Percentiles rank a stretch among this genome's conserved stretches.
These are phyloP conservation scores for Cyclotella distinguenda DNA, from an alignment of 108 stramenopile genomes.

Conservation along the genomic window DNA sequence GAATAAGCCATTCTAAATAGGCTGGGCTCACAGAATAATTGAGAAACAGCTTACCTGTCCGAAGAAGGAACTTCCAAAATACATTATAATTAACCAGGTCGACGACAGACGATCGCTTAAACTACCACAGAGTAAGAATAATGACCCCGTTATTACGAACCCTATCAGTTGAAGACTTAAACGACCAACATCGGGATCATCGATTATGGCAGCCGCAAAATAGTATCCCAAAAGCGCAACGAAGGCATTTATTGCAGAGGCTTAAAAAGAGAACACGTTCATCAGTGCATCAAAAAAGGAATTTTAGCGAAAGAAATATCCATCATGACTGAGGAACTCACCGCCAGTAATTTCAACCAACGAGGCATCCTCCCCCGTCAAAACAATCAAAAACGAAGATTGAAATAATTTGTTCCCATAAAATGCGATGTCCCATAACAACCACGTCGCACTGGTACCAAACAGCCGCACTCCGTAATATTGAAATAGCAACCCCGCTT, in stretches of 20 bases:
- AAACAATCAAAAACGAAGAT: slow-evolving; percentile 54
- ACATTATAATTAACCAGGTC: slow-evolving; percentile 51
- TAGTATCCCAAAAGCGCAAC: slow-evolving; percentile 76
- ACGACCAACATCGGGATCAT: slow-evolving; percentile 57
- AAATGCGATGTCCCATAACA: slow-evolving; percentile 79
- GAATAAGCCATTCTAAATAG: neutral
- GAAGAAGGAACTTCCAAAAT: slow-evolving; percentile 66
- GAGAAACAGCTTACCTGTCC: slow-evolving; percentile 31
- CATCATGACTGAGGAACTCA: slow-evolving; percentile 1
- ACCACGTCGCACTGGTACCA: slow-evolving; percentile 63
- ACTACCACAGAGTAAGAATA: slow-evolving; percentile 63
- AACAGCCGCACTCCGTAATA: slow-evolving; percentile 68
- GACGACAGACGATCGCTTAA: slow-evolving; percentile 47
- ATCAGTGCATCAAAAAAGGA: neutral
- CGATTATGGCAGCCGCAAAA: slow-evolving; percentile 65
- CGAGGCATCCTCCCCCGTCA: slow-evolving; percentile 54
- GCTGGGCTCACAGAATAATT: neutral
- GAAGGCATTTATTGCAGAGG: slow-evolving; percentile 64
- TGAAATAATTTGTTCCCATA: slow-evolving; percentile 86
- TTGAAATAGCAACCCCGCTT: slow-evolving; percentile 33
- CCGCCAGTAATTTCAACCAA: slow-evolving; percentile 49
- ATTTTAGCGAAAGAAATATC: neutral
- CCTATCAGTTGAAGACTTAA: slow-evolving; percentile 60
- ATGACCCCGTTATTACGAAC: slow-evolving; percentile 61
- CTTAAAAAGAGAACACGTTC: too few species aligned